These are phyloP conservation scores for Gossypium schwendimanii DNA, from an alignment of 441 rosid species.

Conservation along the genomic window DNA sequence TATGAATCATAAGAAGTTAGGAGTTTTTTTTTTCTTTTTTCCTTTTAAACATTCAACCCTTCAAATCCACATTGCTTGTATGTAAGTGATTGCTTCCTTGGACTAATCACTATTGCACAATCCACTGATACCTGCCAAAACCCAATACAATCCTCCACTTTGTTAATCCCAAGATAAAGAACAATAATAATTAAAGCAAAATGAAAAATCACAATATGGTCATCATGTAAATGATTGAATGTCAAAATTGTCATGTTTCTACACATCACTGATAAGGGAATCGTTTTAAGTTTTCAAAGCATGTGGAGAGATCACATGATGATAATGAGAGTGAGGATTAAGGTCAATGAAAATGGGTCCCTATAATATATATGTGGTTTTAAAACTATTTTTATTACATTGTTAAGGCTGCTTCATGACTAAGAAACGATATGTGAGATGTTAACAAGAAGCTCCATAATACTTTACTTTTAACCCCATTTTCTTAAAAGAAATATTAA, in stretches of 20 bases:
- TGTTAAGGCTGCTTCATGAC: not conserved
- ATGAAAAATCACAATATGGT: no score
- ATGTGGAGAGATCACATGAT: not conserved
- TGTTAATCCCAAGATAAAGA: no score
- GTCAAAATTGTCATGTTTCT: not conserved
- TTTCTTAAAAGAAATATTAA: no score
- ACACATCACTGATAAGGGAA: not conserved
- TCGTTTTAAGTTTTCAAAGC: not conserved
- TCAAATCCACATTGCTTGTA: slow-evolving; percentile 95
- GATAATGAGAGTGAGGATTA: not conserved
- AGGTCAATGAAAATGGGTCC: not conserved
- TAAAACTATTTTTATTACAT: not conserved
- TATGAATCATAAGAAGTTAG: not conserved
- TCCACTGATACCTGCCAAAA: slow-evolving; percentile 75
- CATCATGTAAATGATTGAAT: not conserved
- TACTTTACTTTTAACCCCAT: no score
- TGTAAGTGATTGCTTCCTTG: slow-evolving; percentile 79
- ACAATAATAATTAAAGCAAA: no score
- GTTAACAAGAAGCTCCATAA: no score
- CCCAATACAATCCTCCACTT: no score
- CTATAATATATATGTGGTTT: no score
- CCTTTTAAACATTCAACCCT: slow-evolving; percentile 54
- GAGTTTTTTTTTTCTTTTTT: slow-evolving; percentile 5
- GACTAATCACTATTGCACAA: slow-evolving; percentile 83
- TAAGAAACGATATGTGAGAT: not conserved